Base-by-base conservation (phyloP, 768 basidiomycete genomes). In the Leccinum subtestaceum region DNA sequence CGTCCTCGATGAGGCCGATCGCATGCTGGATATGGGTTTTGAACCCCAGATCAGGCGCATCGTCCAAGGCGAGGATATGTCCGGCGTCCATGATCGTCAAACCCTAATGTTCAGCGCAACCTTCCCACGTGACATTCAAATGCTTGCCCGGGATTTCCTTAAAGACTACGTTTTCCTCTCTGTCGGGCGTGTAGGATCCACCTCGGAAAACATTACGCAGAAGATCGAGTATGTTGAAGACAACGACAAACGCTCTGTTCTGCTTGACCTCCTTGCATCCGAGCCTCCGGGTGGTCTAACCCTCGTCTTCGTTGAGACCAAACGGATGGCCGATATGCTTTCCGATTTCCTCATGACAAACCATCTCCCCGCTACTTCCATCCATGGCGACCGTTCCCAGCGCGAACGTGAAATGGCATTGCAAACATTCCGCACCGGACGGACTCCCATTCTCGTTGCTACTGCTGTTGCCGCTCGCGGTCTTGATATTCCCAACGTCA, bases 1-100 rank as follows among this genome's bases (percentile, higher is more conserved):
- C 58, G 97, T 99, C 27, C 88, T 99, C 56, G 97, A 99, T 69
- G 97, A 99, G 79, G 97, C 97, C 61, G 97, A 99, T 81, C 91
- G 97, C 70, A 99, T 99, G 97, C 84, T 99, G 70, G 97, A 99
- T 80, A 99, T 99, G 97, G 97, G 97, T 88, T 99, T 99, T 82
- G 97, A 99, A 76, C 97, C 97, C 57, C 97, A 98, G 78, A 99
- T 99, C 70, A 85, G 97, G 63, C 85, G 94, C 32, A 99, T 99
- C 71, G 97, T 99, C 19, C 93, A 99, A 75, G 91, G 92, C 66
- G 94, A 95, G 70, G 97, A 99, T 73, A 99, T 99, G 97, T 94
- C 97, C n/a, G 89, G 87, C 49, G 85, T 89, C 13, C 77, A 82
- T 27, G 87, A 94, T 12, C 91, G 97, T 62, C 97, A 98, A 73